Base-by-base conservation (phyloP, 2,329 filamentous ascomycete genomes). In the Botryosphaeria dothidea region DNA sequence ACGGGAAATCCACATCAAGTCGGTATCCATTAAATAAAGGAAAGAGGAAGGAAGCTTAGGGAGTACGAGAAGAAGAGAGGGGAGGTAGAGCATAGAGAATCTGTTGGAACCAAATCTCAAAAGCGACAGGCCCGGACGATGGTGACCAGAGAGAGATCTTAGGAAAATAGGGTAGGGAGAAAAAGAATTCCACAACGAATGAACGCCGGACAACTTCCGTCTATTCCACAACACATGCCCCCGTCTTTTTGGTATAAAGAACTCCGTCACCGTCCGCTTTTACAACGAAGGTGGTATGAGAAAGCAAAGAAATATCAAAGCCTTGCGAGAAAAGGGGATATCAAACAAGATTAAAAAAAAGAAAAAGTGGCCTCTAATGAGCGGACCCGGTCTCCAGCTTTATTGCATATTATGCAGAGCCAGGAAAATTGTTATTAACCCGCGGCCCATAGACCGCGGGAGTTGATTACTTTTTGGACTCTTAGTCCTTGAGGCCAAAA, bases 401-500 rank as follows among this genome's bases (percentile, higher is more conserved):
- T 29, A 11, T 34, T 46, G n/a, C 38, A 34, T 31, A 60, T 60
- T 60, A 60, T 46, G 56, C 41, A 34, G 41, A 46, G 56, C 56
- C 25, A 25, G 41, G 27, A 34, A 29, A 4, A 6, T 36, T 3
- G 17, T 9, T 31, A 60, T 48, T 60, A 60, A 38, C 13, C 17
- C 23, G 6, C 41, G 41, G 41, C 38, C 5, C 17, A 4, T 34
- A 29, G 13, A 36, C n/a, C 41, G 38, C 13, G n/a, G n/a, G 13
- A 15, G 6, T 36, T 17, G 27, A 60, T 60, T 60, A 54, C 17
- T 21, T 31, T 54, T 45, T 8, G 25, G 4, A 46, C 25, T 23
- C 36, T 79, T 75, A 87, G 71, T 86, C 84, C 72, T 85, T 77
- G 57, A 88, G 74, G 56, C 83, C 81, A 77, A 92, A 90, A 75